Evolutionary conservation across 2,329 filamentous ascomycete genomes (phyloP), one percentile per base, ranked within the genome.

Genomic region (Cladophialophora chaetospira): DNA sequence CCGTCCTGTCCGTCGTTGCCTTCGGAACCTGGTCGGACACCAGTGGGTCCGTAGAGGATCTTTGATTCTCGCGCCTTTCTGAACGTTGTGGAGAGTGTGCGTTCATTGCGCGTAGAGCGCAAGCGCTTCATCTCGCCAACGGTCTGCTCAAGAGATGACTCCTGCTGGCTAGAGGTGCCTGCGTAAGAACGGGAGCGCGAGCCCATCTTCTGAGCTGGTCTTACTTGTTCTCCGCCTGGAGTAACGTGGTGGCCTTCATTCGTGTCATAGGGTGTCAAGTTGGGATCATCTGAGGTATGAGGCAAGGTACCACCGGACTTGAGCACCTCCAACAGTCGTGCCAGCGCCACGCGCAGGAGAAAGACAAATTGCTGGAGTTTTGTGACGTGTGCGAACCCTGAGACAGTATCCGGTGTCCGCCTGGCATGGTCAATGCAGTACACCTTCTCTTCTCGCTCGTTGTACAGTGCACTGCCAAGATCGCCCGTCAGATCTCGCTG

Each of bases 331-430:
- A 99, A 79, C 21, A 99, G 80, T 55, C 94, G 82, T 21, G 94
- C 94, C 64, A 99, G 82, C 15, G 94, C 94, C 19, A 99, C 94
- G 67, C 90, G 86, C 36, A 99, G 80, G 17, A 99, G 78, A 72
- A 97, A 97, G 4, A 97, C 87, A 70, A 96, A 99, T 76, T 99
- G 93, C 69, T 94, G 88, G 53, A 99, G 78, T 71, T 95, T 91
- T 15, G 89, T 89, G 33, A 97, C 84, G 60, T 85, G 83, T 59
- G 87, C 82, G 67, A 97, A 89, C 0, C 82, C 82, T n/a, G 74
- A 75, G 58, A 79, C 75, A 1, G 77, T 75, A 60, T 86, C 85
- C 6, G 81, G 77, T 48, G 79, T 77, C 64, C 80, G 79, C 46
- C 69, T 70, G 28, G 75, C 71, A 58, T 73, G 66, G 45, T 77